Evolutionary conservation across 1,284 basidiomycete species (phyloP), one percentile per base, ranked within the genome.

Genomic region (Puccinia brachypodii): DNA sequence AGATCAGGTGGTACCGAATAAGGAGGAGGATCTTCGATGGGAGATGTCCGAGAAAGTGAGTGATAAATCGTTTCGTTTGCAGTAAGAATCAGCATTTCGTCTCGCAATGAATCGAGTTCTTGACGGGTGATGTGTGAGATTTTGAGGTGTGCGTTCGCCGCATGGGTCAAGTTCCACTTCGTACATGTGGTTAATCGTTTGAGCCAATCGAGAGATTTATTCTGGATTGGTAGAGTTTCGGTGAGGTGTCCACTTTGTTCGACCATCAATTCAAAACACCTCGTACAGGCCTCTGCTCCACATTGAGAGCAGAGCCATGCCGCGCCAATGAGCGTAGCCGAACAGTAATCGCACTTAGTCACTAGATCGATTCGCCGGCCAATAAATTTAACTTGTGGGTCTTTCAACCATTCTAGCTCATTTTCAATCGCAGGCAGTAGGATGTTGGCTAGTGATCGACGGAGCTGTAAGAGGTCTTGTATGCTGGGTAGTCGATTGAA

Each of bases 261-360:
- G 64, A 28, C 33, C 56, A 79, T 19, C 13, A 71, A n/a, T 11
- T 74, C 31, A n/a, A 81, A 81, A 56, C 78, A 81, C 13, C 56
- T 81, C 14, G 58, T 28, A 53, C 78, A 81, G 36, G 78, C 71
- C 44, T 81, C 78, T 3, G 56, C 56, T 2, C 78, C 78, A 74
- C 78, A 81, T 42, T 53, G 53, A 28, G 53, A 40, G 47, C 78
- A 81, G 8, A 81, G 53, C 78, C 69, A 74, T 7, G 78, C 78
- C 8, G 38, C 71, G 28, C 78, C 78, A 11, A 81, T 74, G 3
- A 81, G 62, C 3, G 78, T 81, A 2, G 56, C 40, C 22, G 60
- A 74, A 36, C 78, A 81, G 72, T 81, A 81, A 66, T 81, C 78
- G 50, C 78, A 81, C n/a, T 73, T 81, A 8, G 60, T 74, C 3